Base-by-base conservation (phyloP, 495 filamentous ascomycete genomes). In the Penicillium maclennaniae region DNA sequence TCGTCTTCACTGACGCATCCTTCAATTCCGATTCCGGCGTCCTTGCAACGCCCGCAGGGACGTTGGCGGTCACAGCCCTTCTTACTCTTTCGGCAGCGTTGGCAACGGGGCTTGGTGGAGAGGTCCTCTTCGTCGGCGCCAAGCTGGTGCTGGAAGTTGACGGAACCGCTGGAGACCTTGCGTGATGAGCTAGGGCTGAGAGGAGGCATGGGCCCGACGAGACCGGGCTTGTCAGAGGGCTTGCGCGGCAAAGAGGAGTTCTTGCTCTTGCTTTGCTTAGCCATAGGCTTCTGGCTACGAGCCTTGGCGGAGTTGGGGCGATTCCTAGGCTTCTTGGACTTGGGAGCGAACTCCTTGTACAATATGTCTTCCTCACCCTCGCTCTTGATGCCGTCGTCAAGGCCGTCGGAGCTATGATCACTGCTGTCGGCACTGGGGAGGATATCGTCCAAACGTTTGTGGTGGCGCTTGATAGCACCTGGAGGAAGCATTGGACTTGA, bases 41-140 rank as follows among this genome's bases (percentile, higher is more conserved):
- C 93, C 66, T 89, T 89, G 83, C 93, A 98, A 54, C 93, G 82
- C 36, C 89, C 88, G 63, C 93, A 98, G 10, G 93, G 93, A 38
- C 93, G 85, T 63, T 96, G 91, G 48, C 93, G 85, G 76, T 98
- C 95, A 66, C 93, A 98, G 6, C 93, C 93, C 72, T 98, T 98
- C 80, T 98, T 98, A 69, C 92, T 97, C 82, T 97, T 97, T 55
- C 93, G 86, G 77, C 93, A 98, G 42, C 93, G 88, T 67, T 97
- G 93, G 78, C 93, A 98, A 58, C 93, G 92, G 26, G 93, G 93
- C 72, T 97, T 96, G 36, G 87, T 89, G 1, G 89, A 95, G 17
- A 96, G 74, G 57, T 96, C 91, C 44, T 95, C 89, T 40, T 95
- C 89, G 54, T 96, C 93, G 5, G 83, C 83, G 43, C 83, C 87